A percentile compares a stretch with the other conserved stretches of the same genome.
phyloP scores from a whole-genome alignment of 345 rosid genomes.

The Psidium friedrichsthalianum region DNA sequence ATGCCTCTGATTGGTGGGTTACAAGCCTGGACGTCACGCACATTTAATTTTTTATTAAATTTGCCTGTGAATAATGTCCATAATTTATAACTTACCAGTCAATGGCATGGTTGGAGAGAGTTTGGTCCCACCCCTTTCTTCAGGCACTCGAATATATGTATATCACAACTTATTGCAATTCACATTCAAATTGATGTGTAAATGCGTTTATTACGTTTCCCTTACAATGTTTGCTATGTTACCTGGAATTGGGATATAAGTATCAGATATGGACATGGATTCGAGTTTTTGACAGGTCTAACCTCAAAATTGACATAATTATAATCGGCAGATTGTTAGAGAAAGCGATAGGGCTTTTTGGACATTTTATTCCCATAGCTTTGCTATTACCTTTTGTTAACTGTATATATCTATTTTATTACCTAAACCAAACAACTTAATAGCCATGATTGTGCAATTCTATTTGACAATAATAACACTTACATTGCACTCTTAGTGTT shows the following conservation, averaged over 20 bases:
- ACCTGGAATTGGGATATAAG: background rate
- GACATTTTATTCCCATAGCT: background rate
- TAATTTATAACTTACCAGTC: background rate
- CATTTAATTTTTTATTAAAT: background rate
- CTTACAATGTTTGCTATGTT: background rate
- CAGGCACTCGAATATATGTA: background rate
- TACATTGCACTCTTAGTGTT: background rate
- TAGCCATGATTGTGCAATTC: background rate
- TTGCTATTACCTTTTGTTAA: background rate
- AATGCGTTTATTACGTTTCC: background rate
- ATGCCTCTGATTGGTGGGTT: background rate
- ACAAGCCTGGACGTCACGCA: background rate
- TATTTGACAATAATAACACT: background rate
- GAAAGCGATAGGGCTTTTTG: background rate
- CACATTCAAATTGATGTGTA: background rate
- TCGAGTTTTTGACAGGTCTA: background rate
- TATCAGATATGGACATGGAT: background rate
- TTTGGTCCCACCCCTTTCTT: background rate
- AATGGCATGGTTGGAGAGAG: background rate
- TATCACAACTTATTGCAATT: background rate
- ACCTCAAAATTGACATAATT: background rate
- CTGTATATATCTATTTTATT: background rate
- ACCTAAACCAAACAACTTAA: background rate
- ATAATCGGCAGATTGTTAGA: background rate
- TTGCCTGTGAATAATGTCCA: background rate